Conservation (phyloP, 1,139 yeast genomes). For the Candida mesenterica region DNA sequence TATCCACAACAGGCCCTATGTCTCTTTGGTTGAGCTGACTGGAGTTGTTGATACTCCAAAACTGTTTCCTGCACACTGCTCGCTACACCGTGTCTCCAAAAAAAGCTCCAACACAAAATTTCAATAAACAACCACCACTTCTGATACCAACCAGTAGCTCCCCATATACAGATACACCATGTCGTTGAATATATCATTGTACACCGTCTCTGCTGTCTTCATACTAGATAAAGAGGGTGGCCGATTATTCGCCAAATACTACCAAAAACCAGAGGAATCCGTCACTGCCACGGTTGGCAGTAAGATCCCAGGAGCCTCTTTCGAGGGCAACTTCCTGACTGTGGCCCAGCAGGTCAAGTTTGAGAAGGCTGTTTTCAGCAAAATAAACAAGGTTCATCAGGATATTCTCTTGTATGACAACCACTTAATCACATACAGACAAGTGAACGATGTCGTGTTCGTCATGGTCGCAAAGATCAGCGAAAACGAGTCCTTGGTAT, state of each 20-base stretch:
- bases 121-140: too few species aligned
- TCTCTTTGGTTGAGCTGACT: too few species aligned
- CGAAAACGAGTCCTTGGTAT: constrained; percentile 85
- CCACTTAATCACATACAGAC: constrained; percentile 79
- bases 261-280: constrained; percentile 39
- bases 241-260: constrained; percentile 83
- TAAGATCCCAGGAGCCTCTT: constrained; percentile 1
- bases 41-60: too few species aligned
- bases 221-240: constrained; percentile 81
- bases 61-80: too few species aligned
- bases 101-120: constrained; percentile 1
- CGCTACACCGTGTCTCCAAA: constrained; percentile 3
- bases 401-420: constrained; percentile 81
- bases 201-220: constrained; percentile 74
- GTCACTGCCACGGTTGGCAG: constrained; percentile 8
- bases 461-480: constrained; percentile 68
- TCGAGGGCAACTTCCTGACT: constrained; percentile 25
- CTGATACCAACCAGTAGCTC: too few species aligned
- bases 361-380: constrained; percentile 68
- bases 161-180: too few species aligned
- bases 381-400: constrained; percentile 75
- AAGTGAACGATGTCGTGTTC: constrained; percentile 72
- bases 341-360: constrained; percentile 69
- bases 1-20: too few species aligned
- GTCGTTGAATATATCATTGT: constrained; percentile 66